Evolutionary conservation across 768 basidiomycete species (phyloP).

Genomic region (Leccinum variicolor): DNA sequence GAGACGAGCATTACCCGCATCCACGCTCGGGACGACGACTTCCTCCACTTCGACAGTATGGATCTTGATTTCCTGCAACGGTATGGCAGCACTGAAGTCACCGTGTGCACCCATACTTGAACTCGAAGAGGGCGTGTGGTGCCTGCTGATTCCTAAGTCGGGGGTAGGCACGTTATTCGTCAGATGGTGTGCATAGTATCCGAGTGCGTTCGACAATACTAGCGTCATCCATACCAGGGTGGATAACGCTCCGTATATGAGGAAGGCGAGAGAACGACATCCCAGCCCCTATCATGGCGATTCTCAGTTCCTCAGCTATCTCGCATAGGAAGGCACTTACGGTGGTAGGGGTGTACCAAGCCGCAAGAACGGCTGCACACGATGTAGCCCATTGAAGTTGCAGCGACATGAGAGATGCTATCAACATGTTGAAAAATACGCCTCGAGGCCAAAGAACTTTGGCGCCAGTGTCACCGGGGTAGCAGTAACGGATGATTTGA

Average conservation of each 20-base stretch:
- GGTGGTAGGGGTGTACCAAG: conserved; percentile 30
- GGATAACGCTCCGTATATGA: conserved; percentile 29
- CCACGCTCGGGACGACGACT: too few relatives aligned
- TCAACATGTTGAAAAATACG: conserved; percentile 21
- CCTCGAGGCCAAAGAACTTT: conserved; percentile 18
- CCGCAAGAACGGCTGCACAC: conserved; percentile 24
- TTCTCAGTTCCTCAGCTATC: not conserved
- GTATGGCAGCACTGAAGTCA: not conserved
- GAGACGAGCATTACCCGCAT: not conserved
- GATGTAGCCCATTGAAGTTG: conserved; percentile 34
- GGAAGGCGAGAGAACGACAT: conserved; percentile 32
- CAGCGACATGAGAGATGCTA: conserved; percentile 30
- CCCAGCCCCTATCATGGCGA: conserved; percentile 24
- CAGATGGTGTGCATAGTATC: conserved; percentile 16
- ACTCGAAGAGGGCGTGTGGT: not conserved
- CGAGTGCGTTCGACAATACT: conserved; percentile 26
- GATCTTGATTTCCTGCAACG: not conserved
- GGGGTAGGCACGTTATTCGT: not conserved
- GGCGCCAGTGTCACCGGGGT: not conserved
- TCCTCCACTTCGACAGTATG: not conserved
- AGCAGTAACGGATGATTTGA: conserved; percentile 23
- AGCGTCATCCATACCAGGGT: conserved; percentile 31
- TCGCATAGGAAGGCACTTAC: conserved; percentile 2
- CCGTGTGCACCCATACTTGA: not conserved
- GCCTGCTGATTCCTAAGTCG: not conserved